Conservation (phyloP, 306 rosid genomes). For the Vigna reflexopilosa region DNA sequence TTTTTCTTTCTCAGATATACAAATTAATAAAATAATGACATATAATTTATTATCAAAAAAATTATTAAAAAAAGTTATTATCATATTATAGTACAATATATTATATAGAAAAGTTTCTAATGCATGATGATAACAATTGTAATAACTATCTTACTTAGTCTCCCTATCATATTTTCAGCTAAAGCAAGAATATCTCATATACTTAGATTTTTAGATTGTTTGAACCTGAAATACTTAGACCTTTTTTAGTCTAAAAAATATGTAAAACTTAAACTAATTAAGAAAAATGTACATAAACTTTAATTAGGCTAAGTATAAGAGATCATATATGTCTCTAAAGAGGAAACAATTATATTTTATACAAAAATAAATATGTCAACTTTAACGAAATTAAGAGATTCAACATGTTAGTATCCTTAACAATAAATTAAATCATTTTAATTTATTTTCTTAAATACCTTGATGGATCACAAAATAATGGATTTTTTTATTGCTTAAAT, state of each 20-base stretch:
- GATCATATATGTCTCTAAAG: not conserved
- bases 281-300: not conserved
- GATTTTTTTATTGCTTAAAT: not conserved
- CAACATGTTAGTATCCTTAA: too few relatives aligned
- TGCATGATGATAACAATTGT: slow-evolving; percentile 19
- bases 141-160: not conserved
- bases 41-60: too few relatives aligned
- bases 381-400: too few relatives aligned
- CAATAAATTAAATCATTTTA: not conserved
- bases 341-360: too few relatives aligned
- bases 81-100: too few relatives aligned
- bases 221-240: too few relatives aligned
- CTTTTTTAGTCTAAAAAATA: too few relatives aligned
- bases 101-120: not conserved
- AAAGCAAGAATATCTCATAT: not conserved
- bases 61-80: too few relatives aligned
- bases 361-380: too few relatives aligned
- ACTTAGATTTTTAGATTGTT: not conserved
- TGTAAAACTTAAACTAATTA: too few relatives aligned
- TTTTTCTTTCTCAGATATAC: too few relatives aligned
- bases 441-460: not conserved
- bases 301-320: not conserved
- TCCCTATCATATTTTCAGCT: not conserved
- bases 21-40: too few relatives aligned
- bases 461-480: not conserved